A percentile compares a stretch with the other conserved stretches of the same genome.
These are phyloP conservation scores for Trichosanthes cucumerina DNA, from an alignment of 306 rosid genomes.

Conservation along the genomic window DNA sequence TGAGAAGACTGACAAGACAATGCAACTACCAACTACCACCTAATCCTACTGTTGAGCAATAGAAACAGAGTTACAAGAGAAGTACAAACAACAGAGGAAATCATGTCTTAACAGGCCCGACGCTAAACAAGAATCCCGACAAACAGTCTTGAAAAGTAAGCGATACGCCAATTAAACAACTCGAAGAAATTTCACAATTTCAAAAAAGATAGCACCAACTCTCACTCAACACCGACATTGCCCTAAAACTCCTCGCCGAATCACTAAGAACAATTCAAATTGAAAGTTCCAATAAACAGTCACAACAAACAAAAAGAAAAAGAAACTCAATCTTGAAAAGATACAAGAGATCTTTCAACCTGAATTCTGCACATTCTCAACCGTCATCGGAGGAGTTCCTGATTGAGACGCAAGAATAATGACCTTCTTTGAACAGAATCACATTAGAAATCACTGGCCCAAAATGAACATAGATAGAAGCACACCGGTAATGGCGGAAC, in stretches of 20 bases:
- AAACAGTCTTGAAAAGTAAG: not conserved
- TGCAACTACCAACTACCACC: no score
- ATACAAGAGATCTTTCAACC: not conserved
- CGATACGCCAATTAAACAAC: not conserved
- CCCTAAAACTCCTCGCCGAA: not conserved
- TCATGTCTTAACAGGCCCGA: no score
- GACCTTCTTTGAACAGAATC: not conserved
- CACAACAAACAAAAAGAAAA: not conserved
- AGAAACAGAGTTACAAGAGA: no score
- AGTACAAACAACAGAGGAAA: no score
- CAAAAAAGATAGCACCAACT: not conserved
- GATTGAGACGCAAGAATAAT: not conserved
- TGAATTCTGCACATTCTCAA: not conserved
- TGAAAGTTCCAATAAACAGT: not conserved
- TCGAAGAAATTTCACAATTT: not conserved
- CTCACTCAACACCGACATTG: not conserved
- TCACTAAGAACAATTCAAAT: not conserved
- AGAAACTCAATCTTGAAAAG: not conserved
- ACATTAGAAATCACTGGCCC: not conserved
- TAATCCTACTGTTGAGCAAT: no score
- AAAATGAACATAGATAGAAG: not conserved
- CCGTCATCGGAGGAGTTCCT: not conserved
- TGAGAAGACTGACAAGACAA: no score
- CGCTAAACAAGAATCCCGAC: not conserved
- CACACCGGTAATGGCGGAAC: not conserved